These are phyloP conservation scores for Epichloe scottii DNA, from an alignment of 2,329 filamentous ascomycete species.

Conservation along the genomic window DNA sequence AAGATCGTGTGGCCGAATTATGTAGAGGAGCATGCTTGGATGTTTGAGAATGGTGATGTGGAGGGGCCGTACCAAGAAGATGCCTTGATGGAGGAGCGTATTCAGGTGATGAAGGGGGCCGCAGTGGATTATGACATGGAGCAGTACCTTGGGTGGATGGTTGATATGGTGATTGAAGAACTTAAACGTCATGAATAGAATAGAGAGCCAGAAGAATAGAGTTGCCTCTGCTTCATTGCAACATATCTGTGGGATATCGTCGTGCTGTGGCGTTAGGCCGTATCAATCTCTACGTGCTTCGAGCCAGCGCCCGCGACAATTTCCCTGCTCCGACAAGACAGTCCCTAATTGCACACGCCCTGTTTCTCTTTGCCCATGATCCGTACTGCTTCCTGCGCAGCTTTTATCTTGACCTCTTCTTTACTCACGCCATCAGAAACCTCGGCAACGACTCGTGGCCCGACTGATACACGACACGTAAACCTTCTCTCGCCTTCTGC, in stretches of 20 bases:
- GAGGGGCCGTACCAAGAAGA: constrained; percentile 39
- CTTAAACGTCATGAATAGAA: constrained; percentile 19
- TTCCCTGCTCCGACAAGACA: neutral
- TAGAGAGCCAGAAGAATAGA: neutral
- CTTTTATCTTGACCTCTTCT: constrained; percentile 42
- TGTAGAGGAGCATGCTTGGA: constrained; percentile 63
- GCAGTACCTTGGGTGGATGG: constrained; percentile 54
- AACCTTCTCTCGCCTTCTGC: constrained; percentile 17
- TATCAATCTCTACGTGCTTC: neutral
- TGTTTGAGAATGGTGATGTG: constrained; percentile 62
- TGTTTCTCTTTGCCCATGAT: constrained; percentile 16
- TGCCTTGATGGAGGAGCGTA: constrained; percentile 30
- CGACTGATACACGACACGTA: constrained; percentile 37
- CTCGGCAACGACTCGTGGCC: constrained; percentile 30
- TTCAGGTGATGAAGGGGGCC: constrained; percentile 34
- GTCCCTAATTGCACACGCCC: neutral
- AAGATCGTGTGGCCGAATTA: constrained; percentile 95
- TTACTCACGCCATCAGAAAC: constrained; percentile 32
- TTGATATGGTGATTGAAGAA: constrained; percentile 43
- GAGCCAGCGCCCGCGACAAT: neutral
- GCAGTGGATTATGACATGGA: constrained; percentile 45
- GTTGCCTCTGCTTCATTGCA: neutral
- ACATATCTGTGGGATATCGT: neutral
- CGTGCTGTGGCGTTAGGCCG: neutral
- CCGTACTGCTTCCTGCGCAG: constrained; percentile 38